Evolutionary conservation across 2,329 filamentous ascomycete species (phyloP).

Genomic region (Fusarium sp.): DNA sequence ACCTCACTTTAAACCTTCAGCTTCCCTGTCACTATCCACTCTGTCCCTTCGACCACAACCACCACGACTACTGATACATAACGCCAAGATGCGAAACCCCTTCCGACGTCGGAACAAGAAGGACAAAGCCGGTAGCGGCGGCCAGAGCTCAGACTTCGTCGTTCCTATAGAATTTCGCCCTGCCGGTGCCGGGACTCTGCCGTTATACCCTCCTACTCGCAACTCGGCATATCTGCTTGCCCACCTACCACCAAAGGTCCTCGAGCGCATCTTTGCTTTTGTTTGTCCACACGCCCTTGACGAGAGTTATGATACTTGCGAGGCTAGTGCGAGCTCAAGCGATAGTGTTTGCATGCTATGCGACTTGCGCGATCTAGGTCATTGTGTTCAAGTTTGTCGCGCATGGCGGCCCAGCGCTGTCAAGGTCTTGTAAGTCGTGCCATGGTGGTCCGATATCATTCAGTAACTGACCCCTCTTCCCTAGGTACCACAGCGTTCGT

Average conservation of each 20-base stretch:
- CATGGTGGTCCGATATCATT: slow-evolving; percentile 4
- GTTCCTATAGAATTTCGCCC: slow-evolving; percentile 51
- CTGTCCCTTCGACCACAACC: slow-evolving; percentile 16
- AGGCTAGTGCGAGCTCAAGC: slow-evolving; percentile 74
- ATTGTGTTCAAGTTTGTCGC: slow-evolving; percentile 80
- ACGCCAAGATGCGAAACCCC: slow-evolving; percentile 52
- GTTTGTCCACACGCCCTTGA: slow-evolving; percentile 88
- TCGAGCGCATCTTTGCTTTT: slow-evolving; percentile 81
- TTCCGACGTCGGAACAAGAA: slow-evolving; percentile 57
- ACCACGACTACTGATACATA: not conserved
- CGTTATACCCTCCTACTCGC: slow-evolving; percentile 54
- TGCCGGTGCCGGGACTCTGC: slow-evolving; percentile 42
- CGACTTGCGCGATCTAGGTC: slow-evolving; percentile 87
- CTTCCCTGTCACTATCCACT: slow-evolving; percentile 15
- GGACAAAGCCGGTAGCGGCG: slow-evolving; percentile 46
- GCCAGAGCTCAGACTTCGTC: slow-evolving; percentile 41
- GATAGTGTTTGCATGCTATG: slow-evolving; percentile 92
- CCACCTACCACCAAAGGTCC: slow-evolving; percentile 74
- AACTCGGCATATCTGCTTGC: slow-evolving; percentile 60
- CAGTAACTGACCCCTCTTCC: slow-evolving; percentile 24
- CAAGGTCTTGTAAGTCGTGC: slow-evolving; percentile 69
- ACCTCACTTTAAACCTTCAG: not conserved
- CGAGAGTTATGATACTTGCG: slow-evolving; percentile 82
- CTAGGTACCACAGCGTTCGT: slow-evolving; percentile 87
- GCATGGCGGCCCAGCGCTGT: slow-evolving; percentile 73